A percentile compares a stretch with the other conserved stretches of the same genome.
These are phyloP conservation scores for Aspergillus aculeatus DNA, from an alignment of 2,329 filamentous ascomycete genomes.

Conservation along the genomic window DNA sequence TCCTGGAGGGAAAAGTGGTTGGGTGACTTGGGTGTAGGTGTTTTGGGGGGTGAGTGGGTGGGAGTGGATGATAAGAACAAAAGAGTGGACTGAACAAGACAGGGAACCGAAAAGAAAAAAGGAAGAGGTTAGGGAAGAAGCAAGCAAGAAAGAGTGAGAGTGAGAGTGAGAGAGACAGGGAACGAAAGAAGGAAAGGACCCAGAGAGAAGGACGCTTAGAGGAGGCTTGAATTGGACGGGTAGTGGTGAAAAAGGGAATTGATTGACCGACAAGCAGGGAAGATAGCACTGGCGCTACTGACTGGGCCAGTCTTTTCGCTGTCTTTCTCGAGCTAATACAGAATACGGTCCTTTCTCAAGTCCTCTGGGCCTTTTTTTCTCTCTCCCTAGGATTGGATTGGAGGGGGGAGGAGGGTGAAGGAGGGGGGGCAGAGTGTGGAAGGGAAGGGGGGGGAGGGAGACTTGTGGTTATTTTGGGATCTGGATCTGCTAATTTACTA, in stretches of 20 bases:
- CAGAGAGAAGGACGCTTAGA: slow-evolving; percentile 22
- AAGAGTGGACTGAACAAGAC: slow-evolving; percentile 15
- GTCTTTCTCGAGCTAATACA: not conserved
- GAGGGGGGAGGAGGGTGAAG: not conserved
- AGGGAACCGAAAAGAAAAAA: slow-evolving; percentile 20
- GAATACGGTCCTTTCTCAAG: not conserved
- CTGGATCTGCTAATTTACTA: slow-evolving; percentile 23
- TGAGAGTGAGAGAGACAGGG: slow-evolving; percentile 19
- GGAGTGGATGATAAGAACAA: slow-evolving; percentile 18
- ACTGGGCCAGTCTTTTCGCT: not conserved
- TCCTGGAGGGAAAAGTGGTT: slow-evolving; percentile 6
- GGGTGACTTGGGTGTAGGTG: slow-evolving; percentile 9
- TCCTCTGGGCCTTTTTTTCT: not conserved
- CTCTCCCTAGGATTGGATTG: not conserved
- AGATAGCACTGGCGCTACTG: slow-evolving; percentile 22
- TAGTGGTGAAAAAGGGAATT: slow-evolving; percentile 27
- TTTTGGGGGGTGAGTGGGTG: slow-evolving; percentile 6
- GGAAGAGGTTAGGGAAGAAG: slow-evolving; percentile 14
- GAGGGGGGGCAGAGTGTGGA: not conserved
- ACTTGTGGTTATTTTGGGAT: slow-evolving; percentile 33
- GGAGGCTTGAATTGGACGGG: slow-evolving; percentile 25
- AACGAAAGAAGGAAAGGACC: slow-evolving; percentile 30
- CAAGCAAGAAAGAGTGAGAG: slow-evolving; percentile 12
- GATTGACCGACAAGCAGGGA: slow-evolving; percentile 26
- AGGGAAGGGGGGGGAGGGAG: slow-evolving; percentile 13